Conservation (phyloP, 129 eudicot genomes). For the Chrysanthemum lavandulifolium region DNA sequence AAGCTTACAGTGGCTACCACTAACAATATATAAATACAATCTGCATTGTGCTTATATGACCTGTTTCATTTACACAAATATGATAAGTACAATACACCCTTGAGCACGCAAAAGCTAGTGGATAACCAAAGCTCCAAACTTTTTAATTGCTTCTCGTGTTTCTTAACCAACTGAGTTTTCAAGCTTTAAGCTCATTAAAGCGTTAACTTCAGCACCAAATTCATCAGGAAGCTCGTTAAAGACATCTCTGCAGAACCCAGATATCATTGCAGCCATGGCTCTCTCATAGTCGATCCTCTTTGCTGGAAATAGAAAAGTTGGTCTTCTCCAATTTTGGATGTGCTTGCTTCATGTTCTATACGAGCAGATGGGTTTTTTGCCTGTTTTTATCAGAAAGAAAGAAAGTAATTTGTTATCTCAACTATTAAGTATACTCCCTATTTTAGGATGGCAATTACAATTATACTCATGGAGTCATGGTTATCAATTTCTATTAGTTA, state of each 20-base stretch:
- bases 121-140: neutral
- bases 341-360: slow-evolving; percentile 94
- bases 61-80: too few relatives aligned
- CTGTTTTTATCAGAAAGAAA: slow-evolving; percentile 38
- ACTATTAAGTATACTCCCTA: neutral
- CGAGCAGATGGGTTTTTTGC: slow-evolving; percentile 71
- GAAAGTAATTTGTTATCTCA: neutral
- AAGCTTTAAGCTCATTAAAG: slow-evolving; percentile 94
- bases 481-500: too few relatives aligned
- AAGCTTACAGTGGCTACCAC: too few relatives aligned
- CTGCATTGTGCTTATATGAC: too few relatives aligned
- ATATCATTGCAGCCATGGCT: slow-evolving; percentile 99
- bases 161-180: slow-evolving; percentile 94
- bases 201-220: slow-evolving; percentile 96
- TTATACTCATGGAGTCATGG: too few relatives aligned
- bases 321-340: slow-evolving; percentile 96
- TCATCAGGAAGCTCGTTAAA: slow-evolving; percentile 96
- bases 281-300: slow-evolving; percentile 89
- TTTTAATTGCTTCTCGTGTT: slow-evolving; percentile 10
- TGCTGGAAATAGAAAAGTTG: slow-evolving; percentile 94
- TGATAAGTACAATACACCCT: too few relatives aligned
- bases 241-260: slow-evolving; percentile 94
- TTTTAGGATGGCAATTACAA: too few relatives aligned
- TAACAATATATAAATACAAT: too few relatives aligned
- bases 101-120: neutral